Evolutionary conservation across 2,329 filamentous ascomycete genomes (phyloP), one percentile per base, ranked within the genome.

Genomic region (Chlorencoelia australis): DNA sequence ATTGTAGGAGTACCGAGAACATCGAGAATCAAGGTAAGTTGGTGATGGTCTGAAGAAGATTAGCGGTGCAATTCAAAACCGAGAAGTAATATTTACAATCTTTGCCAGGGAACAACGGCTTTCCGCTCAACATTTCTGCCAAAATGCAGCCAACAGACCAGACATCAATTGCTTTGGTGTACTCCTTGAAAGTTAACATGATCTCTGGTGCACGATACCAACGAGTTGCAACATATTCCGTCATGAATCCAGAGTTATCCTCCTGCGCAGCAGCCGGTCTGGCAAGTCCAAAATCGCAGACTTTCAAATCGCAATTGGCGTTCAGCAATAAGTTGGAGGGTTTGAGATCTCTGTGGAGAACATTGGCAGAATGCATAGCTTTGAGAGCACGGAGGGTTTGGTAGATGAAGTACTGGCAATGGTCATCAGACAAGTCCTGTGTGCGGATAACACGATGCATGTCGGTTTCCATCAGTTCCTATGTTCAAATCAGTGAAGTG

Each of bases 201-300:
- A 98, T 98, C 61, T 98, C 91, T 3, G 91, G 91, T 5, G 91
- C 91, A 63, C 91, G 87, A 65, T 98, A 98, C 91, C 91, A 98
- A 55, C 91, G 81, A 30, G 91, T 98, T 34, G 91, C 91, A 39
- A 98, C 91, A 60, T 98, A 98, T 93, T 98, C 91, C 11, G 91
- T 98, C 91, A 98, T 98, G 75, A 98, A 98, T 15, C 91, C 91
- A n/a, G 89, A 95, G 66, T 98, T 98, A 63, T 98, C 91, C 58
- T 98, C 91, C 50, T 93, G 93, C 7, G 89, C 95, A 7, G 91
- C 91, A 9, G 91, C 91, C 7, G 89, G 96, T 56, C 88, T 80
- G 32, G 91, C 91, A 39, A 98, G 76, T 57, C 91, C 91, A 56
- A 98, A 98, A 62, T 98, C 91, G 65, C 91, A 98, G 51, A 98